Conservation (phyloP, 163 green algal species). For the Trebouxia gelatinosa region DNA sequence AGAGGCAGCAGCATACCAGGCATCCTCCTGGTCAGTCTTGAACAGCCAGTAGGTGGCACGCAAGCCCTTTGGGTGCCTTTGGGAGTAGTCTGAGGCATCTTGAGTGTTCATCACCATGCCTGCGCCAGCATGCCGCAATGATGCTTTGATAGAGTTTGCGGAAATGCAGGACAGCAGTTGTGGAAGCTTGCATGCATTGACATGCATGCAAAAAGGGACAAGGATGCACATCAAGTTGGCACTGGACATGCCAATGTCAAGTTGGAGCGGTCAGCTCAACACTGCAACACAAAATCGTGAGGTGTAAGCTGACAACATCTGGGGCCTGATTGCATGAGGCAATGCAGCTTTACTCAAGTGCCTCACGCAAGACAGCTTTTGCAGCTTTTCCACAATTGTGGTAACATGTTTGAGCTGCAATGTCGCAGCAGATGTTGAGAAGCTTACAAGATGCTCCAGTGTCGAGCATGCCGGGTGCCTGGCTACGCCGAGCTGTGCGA, state of each 20-base stretch:
- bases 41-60: constrained; percentile 23
- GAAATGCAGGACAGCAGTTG: too few species aligned
- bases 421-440: background rate
- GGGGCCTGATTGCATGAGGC: background rate
- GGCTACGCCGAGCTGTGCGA: background rate
- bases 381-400: background rate
- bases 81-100: constrained; percentile 2
- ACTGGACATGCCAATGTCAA: background rate
- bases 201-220: too few species aligned
- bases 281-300: background rate
- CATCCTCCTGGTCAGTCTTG: constrained; percentile 29
- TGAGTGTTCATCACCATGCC: constrained; percentile 23
- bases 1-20: constrained; percentile 29
- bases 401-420: background rate
- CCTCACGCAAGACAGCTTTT: too few species aligned
- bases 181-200: too few species aligned
- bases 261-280: background rate
- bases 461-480: constrained; percentile 3
- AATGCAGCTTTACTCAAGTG: too few species aligned
- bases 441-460: background rate
- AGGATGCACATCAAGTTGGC: background rate
- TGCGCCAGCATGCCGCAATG: too few species aligned
- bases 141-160: too few species aligned
- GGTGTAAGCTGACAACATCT: background rate
- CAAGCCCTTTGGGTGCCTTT: background rate